These are phyloP conservation scores for Cyphellophora europaea DNA, from an alignment of 2,329 filamentous ascomycete species.

Conservation along the genomic window DNA sequence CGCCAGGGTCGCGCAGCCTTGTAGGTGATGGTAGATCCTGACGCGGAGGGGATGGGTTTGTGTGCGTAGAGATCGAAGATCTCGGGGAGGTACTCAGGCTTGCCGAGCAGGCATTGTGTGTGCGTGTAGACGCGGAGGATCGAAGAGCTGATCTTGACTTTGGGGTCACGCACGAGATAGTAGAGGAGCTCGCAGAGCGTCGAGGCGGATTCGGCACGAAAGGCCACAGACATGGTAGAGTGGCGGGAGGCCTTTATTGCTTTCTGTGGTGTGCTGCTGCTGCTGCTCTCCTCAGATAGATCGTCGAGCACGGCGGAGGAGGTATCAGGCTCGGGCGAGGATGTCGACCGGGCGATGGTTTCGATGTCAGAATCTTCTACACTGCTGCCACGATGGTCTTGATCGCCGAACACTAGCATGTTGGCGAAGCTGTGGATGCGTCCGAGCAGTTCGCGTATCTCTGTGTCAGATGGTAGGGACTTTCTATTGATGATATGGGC, in stretches of 20 bases:
- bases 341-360: no score
- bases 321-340: no score
- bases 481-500: conserved; percentile 8
- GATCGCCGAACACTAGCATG: conserved; percentile 10
- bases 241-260: conserved; percentile 11
- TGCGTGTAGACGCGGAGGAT: conserved; percentile 67
- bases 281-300: conserved; percentile 28
- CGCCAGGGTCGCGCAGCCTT: conserved; percentile 53
- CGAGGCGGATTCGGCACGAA: conserved; percentile 28
- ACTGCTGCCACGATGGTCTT: no score
- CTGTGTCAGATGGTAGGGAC: conserved; percentile 6
- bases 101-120: conserved; percentile 63
- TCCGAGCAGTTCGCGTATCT: conserved; percentile 9
- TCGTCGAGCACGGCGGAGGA: conserved; percentile 30
- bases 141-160: conserved; percentile 68
- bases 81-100: conserved; percentile 66
- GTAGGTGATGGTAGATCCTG: conserved; percentile 44
- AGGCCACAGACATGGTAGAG: conserved; percentile 20
- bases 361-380: conserved; percentile 22
- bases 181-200: conserved; percentile 51
- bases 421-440: conserved; percentile 9
- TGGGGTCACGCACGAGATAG: conserved; percentile 60
- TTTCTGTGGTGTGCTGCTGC: conserved; percentile 12
- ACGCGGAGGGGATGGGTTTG: conserved; percentile 62
- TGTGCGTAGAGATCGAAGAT: conserved; percentile 74